phyloP scores from a whole-genome alignment of 1,284 basidiomycete species.

The Ustilago hordei region DNA sequence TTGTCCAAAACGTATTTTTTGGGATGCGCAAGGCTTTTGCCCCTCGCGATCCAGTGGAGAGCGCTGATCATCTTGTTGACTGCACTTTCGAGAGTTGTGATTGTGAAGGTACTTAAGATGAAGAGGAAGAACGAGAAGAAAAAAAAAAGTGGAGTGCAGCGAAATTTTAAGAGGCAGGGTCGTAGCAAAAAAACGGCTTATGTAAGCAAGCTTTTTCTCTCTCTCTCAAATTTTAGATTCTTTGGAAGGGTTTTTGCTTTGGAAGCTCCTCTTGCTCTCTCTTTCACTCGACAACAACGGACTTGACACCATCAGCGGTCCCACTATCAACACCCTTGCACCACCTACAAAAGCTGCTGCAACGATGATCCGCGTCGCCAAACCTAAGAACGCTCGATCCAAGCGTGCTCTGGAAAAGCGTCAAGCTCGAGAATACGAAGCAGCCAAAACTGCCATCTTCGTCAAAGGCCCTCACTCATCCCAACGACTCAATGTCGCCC shows the following conservation, averaged over 20 bases:
- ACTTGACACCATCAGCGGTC: background rate
- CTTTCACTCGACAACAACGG: background rate
- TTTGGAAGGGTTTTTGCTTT: background rate
- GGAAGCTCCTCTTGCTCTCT: background rate
- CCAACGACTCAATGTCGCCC: constrained; percentile 80
- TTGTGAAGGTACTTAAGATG: constrained; percentile 3
- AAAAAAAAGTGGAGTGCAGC: constrained; percentile 15
- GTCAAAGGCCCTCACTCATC: constrained; percentile 89
- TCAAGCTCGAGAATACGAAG: constrained; percentile 86
- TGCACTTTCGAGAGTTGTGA: background rate
- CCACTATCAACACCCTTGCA: background rate
- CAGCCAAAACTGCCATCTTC: constrained; percentile 84
- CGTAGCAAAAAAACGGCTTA: constrained; percentile 18
- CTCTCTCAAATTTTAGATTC: constrained; percentile 9
- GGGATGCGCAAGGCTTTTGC: constrained; percentile 81
- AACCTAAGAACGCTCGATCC: constrained; percentile 96
- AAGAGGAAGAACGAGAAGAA: constrained; percentile 5
- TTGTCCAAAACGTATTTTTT: constrained; percentile 91
- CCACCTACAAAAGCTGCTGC: background rate
- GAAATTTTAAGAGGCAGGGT: constrained; percentile 14
- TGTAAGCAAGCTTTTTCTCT: constrained; percentile 15
- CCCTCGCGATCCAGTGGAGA: constrained; percentile 82
- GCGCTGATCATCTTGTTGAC: constrained; percentile 72
- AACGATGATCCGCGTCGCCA: constrained; percentile 70
- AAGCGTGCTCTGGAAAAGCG: constrained; percentile 90